Percentiles rank a stretch among this genome's conserved stretches.
phyloP scores from a whole-genome alignment of 192 early-diverging fungal genomes.

The Haplosporangium gracile region DNA sequence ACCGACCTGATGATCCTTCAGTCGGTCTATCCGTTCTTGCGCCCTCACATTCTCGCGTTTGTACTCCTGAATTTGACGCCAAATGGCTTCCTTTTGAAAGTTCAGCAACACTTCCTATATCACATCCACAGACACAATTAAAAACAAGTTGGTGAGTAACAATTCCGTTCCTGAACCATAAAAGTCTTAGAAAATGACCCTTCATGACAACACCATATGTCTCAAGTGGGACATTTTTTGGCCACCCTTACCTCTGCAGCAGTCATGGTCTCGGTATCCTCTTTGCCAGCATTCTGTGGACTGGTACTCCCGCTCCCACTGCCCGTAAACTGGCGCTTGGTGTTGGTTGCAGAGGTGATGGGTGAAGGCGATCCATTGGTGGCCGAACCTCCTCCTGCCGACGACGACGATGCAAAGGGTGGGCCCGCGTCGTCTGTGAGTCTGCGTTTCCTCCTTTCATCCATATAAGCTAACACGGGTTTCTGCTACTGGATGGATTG shows the following conservation, averaged over 20 bases:
- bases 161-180: not conserved
- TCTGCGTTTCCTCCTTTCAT: conserved; percentile 45
- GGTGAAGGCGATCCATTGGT: conserved; percentile 17
- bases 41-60: conserved; percentile 66
- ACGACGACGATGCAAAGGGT: conserved; percentile 1
- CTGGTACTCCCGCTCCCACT: conserved; percentile 34
- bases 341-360: conserved; percentile 25
- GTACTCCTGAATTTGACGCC: conserved; percentile 76
- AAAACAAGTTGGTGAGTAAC: not conserved
- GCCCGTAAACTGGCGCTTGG: conserved; percentile 32
- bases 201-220: not conserved
- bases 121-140: not conserved
- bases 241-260: conserved; percentile 29
- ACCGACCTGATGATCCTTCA: conserved; percentile 61
- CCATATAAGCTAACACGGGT: conserved; percentile 32
- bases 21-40: conserved; percentile 53
- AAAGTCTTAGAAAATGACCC: not conserved
- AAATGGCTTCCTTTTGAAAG: conserved; percentile 79
- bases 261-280: conserved; percentile 39
- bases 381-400: not conserved
- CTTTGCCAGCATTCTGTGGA: conserved; percentile 12
- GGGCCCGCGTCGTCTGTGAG: conserved; percentile 23
- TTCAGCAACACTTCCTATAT: conserved; percentile 38
- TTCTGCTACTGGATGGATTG: not conserved
- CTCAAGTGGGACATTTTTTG: not conserved